These are phyloP conservation scores for Buxus sempervirens DNA, from an alignment of 164 flowering plant genomes.

Conservation along the genomic window DNA sequence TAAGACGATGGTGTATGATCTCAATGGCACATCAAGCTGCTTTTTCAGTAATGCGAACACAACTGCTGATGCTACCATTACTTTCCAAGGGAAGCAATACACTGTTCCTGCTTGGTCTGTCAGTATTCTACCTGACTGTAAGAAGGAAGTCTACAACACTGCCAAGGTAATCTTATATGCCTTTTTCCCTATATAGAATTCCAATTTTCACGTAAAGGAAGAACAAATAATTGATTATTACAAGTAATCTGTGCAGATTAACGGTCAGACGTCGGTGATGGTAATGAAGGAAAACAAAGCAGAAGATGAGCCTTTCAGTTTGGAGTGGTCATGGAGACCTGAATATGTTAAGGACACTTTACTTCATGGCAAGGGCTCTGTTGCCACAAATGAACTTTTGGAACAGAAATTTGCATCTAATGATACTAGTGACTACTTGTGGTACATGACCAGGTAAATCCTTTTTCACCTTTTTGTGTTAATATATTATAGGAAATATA, in stretches of 20 bases:
- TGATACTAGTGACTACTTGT: slow-evolving; percentile 53
- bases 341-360: slow-evolving; percentile 19
- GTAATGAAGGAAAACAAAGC: slow-evolving; percentile 28
- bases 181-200: no score
- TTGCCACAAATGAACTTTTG: slow-evolving; percentile 17
- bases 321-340: slow-evolving; percentile 48
- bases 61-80: background rate
- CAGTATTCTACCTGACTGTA: slow-evolving; percentile 21
- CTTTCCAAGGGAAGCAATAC: slow-evolving; percentile 5
- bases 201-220: background rate
- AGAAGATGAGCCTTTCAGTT: slow-evolving; percentile 24
- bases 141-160: slow-evolving; percentile 19
- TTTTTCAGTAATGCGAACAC: background rate
- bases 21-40: background rate
- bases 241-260: slow-evolving; percentile 21
- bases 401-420: slow-evolving; percentile 39
- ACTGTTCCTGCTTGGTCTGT: slow-evolving; percentile 18
- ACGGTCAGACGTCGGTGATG: slow-evolving; percentile 36
- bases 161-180: slow-evolving; percentile 1
- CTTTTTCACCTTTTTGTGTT: background rate
- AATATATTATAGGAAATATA: background rate
- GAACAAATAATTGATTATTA: no score
- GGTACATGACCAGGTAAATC: slow-evolving; percentile 59
- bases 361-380: slow-evolving; percentile 23
- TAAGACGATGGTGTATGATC: background rate